Percentiles rank a stretch among this genome's conserved stretches.
phyloP scores from a whole-genome alignment of 148 eudicot species.

The Nepenthes mirabilis region DNA sequence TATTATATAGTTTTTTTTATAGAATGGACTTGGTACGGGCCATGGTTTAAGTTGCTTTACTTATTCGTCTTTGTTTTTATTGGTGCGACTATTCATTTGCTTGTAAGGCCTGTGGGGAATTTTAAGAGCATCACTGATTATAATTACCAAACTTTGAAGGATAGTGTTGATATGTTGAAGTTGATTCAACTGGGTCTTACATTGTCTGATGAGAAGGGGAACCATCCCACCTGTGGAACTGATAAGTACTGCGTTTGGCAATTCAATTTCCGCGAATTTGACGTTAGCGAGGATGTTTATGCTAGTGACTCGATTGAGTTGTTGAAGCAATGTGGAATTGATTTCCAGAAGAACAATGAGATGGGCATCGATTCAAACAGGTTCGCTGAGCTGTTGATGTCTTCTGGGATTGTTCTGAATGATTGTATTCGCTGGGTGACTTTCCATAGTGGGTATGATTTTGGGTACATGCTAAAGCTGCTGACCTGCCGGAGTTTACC shows the following conservation, averaged over 20 bases:
- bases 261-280: constrained; percentile 35
- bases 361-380: constrained; percentile 29
- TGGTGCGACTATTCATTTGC: too few species aligned
- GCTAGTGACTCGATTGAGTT: constrained; percentile 34
- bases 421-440: constrained; percentile 28
- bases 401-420: constrained; percentile 35
- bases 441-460: constrained; percentile 41
- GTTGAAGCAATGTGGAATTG: constrained; percentile 34
- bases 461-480: constrained; percentile 32
- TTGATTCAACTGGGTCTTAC: constrained; percentile 31
- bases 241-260: constrained; percentile 35
- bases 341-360: constrained; percentile 27
- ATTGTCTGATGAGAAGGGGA: constrained; percentile 32
- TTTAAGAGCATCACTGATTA: constrained; percentile 27
- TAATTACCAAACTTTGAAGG: constrained; percentile 29
- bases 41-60: too few species aligned
- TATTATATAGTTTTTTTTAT: too few species aligned
- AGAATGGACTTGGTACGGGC: too few species aligned
- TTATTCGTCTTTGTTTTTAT: too few species aligned
- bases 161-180: constrained; percentile 40
- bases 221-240: constrained; percentile 29
- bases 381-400: constrained; percentile 37
- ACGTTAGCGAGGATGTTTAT: constrained; percentile 33
- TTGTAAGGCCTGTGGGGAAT: constrained; percentile 18
- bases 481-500: constrained; percentile 26